Evolutionary conservation across 129 eudicot species (phyloP).

Genomic region (Apium graveolens): DNA sequence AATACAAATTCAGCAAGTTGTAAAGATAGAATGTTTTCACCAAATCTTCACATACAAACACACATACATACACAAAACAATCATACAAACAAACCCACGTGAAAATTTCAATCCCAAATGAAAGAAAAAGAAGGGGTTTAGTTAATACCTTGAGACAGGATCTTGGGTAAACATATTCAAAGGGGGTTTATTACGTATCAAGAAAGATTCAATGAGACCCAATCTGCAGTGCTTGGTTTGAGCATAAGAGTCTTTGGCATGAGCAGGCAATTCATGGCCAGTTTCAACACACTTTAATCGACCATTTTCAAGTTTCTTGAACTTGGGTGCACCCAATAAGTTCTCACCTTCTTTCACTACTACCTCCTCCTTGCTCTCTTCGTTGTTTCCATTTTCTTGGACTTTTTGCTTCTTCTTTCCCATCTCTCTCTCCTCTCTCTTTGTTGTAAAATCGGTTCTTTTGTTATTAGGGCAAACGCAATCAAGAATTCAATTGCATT

Average conservation of each 20-base stretch:
- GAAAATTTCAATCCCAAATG: neutral
- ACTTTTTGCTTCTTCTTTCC: slow-evolving; percentile 2
- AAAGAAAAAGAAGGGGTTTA: neutral
- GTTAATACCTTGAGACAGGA: slow-evolving; percentile 56
- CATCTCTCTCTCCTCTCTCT: neutral
- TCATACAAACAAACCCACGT: neutral
- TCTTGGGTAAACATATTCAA: slow-evolving; percentile 86
- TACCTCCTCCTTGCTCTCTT: neutral
- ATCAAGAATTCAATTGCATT: neutral
- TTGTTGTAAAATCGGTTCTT: neutral
- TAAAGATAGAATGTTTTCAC: neutral
- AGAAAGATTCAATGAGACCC: slow-evolving; percentile 71
- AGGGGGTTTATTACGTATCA: slow-evolving; percentile 69
- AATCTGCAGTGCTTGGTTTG: slow-evolving; percentile 72
- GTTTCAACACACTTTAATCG: slow-evolving; percentile 81
- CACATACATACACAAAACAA: neutral
- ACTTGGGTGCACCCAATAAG: too few relatives aligned
- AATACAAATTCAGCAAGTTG: too few relatives aligned
- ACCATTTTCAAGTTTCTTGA: too few relatives aligned
- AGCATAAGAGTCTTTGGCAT: slow-evolving; percentile 55
- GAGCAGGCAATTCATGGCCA: slow-evolving; percentile 81
- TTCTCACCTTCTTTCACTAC: too few relatives aligned
- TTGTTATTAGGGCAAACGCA: neutral
- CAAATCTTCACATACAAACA: neutral
- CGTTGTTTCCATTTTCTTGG: neutral